Conservation (phyloP, 352 stramenopile species). For the Phytophthora boehmeriae region DNA sequence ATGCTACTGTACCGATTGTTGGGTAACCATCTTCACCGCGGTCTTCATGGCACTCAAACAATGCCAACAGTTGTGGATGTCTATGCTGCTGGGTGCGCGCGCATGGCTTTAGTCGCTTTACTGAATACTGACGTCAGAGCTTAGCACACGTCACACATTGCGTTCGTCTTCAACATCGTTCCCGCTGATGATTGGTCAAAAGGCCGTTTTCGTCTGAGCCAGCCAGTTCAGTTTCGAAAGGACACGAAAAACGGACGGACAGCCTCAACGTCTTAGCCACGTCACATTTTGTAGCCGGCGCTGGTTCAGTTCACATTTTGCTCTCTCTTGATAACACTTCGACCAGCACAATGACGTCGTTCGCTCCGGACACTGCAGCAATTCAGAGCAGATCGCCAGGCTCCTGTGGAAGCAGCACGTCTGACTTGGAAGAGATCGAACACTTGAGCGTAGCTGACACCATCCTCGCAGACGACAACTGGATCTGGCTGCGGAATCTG, state of each 20-base stretch:
- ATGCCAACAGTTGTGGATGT: constrained; percentile 31
- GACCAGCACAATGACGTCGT: constrained; percentile 8
- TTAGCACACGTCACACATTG: too few relatives aligned
- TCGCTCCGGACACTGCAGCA: constrained; percentile 8
- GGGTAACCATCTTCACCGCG: constrained; percentile 39
- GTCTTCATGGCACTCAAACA: constrained; percentile 33
- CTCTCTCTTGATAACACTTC: background rate
- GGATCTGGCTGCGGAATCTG: constrained; percentile 34
- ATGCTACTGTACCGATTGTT: constrained; percentile 23
- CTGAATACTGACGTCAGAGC: too few relatives aligned
- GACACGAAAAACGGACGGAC: background rate
- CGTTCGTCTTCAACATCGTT: background rate
- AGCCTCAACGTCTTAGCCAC: background rate
- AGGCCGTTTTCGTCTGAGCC: background rate
- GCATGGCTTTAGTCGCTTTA: too few relatives aligned
- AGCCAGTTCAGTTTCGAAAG: background rate
- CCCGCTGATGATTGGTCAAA: background rate
- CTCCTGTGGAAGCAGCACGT: constrained; percentile 23
- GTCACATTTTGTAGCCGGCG: constrained; percentile 1
- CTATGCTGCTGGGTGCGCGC: too few relatives aligned
- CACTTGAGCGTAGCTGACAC: constrained; percentile 30
- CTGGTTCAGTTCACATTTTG: background rate
- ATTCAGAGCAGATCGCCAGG: constrained; percentile 7
- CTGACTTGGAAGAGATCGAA: constrained; percentile 23
- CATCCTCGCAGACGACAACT: constrained; percentile 34